A percentile compares a stretch with the other conserved stretches of the same genome.
Conservation (phyloP, 306 rosid species). For the Purshia tridentata region DNA sequence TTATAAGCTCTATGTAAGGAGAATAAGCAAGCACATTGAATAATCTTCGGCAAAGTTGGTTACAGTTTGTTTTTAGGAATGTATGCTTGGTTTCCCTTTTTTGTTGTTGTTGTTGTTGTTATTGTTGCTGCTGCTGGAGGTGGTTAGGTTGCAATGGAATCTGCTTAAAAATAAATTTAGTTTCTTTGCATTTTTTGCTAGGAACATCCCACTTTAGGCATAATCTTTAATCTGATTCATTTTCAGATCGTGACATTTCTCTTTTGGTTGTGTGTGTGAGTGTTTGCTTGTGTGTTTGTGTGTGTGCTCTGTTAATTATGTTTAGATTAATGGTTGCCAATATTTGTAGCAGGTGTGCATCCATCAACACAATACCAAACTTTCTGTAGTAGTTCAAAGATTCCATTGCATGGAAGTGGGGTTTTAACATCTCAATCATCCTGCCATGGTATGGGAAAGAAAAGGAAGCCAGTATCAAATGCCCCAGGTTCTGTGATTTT, state of each 20-base stretch:
- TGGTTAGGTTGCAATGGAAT: not conserved
- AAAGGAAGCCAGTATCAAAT: conserved; percentile 44
- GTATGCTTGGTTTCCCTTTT: not conserved
- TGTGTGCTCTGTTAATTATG: not conserved
- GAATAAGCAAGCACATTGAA: not conserved
- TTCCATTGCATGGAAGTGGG: conserved; percentile 53
- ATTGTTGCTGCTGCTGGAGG: not conserved
- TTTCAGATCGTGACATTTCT: not conserved
- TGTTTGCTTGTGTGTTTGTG: not conserved
- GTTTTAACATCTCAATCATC: conserved; percentile 38
- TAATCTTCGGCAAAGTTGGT: not conserved
- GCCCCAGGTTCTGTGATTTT: conserved; percentile 34
- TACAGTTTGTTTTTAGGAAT: not conserved
- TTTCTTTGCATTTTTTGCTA: not conserved
- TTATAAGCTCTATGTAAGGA: not conserved
- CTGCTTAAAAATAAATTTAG: not conserved
- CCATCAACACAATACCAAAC: conserved; percentile 38
- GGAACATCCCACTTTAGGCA: not conserved
- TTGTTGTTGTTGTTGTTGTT: not conserved
- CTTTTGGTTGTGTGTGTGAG: not conserved
- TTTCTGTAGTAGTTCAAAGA: conserved; percentile 71
- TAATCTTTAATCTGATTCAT: not conserved
- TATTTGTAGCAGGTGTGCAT: conserved; percentile 24
- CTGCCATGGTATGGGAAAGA: conserved; percentile 34
- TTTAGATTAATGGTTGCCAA: conserved; percentile 10